Evolutionary conservation across 2,329 filamentous ascomycete species (phyloP), one percentile per base, ranked within the genome.

Genomic region (Beauveria caledonica): DNA sequence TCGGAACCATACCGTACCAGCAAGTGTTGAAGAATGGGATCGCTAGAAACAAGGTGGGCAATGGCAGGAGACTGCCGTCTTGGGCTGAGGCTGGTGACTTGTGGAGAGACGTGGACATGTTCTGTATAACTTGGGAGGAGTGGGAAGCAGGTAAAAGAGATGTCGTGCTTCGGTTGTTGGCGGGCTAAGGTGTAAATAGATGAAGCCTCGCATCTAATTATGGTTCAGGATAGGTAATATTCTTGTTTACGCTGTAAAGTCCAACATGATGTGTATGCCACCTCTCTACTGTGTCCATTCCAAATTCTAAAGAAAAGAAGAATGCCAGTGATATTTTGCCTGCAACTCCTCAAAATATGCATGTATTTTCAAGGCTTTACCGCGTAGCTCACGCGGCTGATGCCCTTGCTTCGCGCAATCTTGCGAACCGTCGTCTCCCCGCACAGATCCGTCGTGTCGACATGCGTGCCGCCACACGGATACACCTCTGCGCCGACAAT

Each of bases 391-490:
- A 89, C 82, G 65, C 83, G 79, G 58, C 81, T 87, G 10, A 75
- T 78, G 3, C 87, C 86, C 70, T 87, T 88, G 58, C 76, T 78
- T 70, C 86, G 78, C 63, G 79, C 79, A 59, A 91, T 86, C 74
- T 87, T 89, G 75, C 79, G 86, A 4, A 90, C 85, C 3, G 74
- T 81, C 5, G 84, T 83, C 68, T 80, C 79, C 0, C 86, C 84
- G 66, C 81, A 85, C 62, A 79, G 65, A 61, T 80, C 77, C 21
- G 85, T 87, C 19, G 74, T 79, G 33, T 80, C 75, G 3, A 90
- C 87, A 75, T 91, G 88, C 27, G 88, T 91, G 0, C 88, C 88
- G 8, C 88, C 88, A 70, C 88, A 91, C 1, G 88, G 87, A 74
- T 91, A 90, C 27, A 80, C 80, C 65, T 87, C 88, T 0, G 82